These are phyloP conservation scores for Poterioochromonas sp. DNA, from an alignment of 352 stramenopile species.

Conservation along the genomic window DNA sequence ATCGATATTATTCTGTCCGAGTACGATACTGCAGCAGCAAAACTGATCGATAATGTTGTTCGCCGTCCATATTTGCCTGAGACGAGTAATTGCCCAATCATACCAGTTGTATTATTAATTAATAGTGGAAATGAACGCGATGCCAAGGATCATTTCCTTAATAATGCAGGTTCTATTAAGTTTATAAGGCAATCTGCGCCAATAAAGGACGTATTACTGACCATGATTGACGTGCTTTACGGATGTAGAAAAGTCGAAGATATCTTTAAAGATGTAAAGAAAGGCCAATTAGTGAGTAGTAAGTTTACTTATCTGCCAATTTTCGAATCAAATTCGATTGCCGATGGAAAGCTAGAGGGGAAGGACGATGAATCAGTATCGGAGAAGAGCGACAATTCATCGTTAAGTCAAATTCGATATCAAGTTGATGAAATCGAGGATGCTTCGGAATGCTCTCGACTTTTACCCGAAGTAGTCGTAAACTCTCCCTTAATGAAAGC, in stretches of 20 bases:
- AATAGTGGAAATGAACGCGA: background rate
- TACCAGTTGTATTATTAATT: conserved; percentile 22
- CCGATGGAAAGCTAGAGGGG: background rate
- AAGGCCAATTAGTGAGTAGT: background rate
- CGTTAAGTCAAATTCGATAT: background rate
- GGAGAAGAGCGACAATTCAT: background rate
- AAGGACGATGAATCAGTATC: background rate
- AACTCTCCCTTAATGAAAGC: background rate
- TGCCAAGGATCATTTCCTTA: background rate
- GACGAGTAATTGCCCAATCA: conserved; percentile 3
- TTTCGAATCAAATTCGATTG: background rate
- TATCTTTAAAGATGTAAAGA: background rate
- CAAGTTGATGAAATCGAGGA: conserved; percentile 21
- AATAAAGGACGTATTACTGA: background rate
- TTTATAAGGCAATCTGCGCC: background rate
- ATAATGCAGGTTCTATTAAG: background rate
- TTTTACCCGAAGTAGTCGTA: background rate
- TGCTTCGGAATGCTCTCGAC: background rate
- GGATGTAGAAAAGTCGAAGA: conserved; percentile 15
- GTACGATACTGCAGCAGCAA: background rate
- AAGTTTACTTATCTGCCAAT: conserved; percentile 29
- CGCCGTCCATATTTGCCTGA: background rate
- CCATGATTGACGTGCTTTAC: conserved; percentile 5
- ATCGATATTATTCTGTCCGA: background rate
- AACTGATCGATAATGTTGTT: conserved; percentile 25